A percentile compares a stretch with the other conserved stretches of the same genome.
These are phyloP conservation scores for Cetradonia linearis DNA, from an alignment of 495 filamentous ascomycete species.

Conservation along the genomic window DNA sequence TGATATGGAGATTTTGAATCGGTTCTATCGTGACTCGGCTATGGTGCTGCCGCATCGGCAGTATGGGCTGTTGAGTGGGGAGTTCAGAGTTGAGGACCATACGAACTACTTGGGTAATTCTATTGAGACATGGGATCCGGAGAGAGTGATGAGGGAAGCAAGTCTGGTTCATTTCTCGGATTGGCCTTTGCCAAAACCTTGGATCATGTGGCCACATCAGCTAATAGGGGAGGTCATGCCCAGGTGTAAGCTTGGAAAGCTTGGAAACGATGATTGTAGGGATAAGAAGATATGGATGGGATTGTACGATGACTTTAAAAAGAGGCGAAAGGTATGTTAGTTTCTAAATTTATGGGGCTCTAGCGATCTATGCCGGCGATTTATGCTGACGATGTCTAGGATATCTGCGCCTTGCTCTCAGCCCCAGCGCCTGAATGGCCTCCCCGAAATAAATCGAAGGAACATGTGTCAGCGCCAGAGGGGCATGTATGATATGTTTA, in stretches of 20 bases:
- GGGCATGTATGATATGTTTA: neutral
- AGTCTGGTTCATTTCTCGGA: conserved; percentile 76
- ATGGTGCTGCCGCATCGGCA: conserved; percentile 65
- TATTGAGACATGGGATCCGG: conserved; percentile 59
- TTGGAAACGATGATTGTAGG: conserved; percentile 42
- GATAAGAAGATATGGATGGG: conserved; percentile 59
- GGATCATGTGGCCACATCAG: conserved; percentile 52
- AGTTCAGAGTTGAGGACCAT: conserved; percentile 55
- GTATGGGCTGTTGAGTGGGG: conserved; percentile 59
- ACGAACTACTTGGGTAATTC: conserved; percentile 51
- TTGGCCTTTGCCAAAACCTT: conserved; percentile 65
- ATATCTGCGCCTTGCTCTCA: conserved; percentile 41
- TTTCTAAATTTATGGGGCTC: too few species aligned
- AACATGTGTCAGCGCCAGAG: neutral
- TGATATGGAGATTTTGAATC: conserved; percentile 69
- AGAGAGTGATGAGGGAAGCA: conserved; percentile 50
- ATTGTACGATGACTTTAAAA: conserved; percentile 59
- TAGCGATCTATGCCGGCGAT: too few species aligned
- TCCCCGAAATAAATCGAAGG: conserved; percentile 16
- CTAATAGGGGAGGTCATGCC: conserved; percentile 49
- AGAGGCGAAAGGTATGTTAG: conserved; percentile 46
- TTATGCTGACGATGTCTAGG: conserved; percentile 24
- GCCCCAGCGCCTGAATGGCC: conserved; percentile 39
- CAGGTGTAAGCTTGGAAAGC: conserved; percentile 37
- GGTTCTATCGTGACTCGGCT: conserved; percentile 54